Base-by-base conservation (phyloP, 2,329 filamentous ascomycete genomes). In the Neobulgaria alba region DNA sequence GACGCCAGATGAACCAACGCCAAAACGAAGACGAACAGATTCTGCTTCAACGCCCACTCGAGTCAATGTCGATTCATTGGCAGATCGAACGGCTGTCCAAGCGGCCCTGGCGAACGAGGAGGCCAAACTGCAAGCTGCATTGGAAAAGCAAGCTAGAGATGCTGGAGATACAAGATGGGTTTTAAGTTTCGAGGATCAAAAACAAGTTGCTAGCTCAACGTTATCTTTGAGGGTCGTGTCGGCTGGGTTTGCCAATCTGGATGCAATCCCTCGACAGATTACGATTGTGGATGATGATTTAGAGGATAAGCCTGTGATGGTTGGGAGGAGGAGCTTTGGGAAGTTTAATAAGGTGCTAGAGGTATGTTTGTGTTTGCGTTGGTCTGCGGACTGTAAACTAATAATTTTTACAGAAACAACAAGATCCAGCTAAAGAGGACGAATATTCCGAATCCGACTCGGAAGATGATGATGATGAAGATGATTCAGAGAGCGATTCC, bases 141-240 rank as follows among this genome's bases (percentile, higher is more conserved):
- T 85, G 10, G 74, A 79, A 45, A 73, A 72, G 52, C 75, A 78
- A 46, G 75, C 77, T 7, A 70, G 73, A 14, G 71, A 75, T 47
- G 64, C 74, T 32, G 77, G 79, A 38, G 85, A 89, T 59, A 82
- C 81, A 14, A 79, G 80, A 58, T 90, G 85, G 85, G 80, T 85
- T 14, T 64, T 89, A 41, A 78, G 77, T 46, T 70, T 76, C 38
- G 65, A 67, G 35, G 62, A 69, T 29, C 52, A 58, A 18, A 44
- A 52, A 20, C 39, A 39, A 54, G 59, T 17, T 43, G 48, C 15
- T 54, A 53, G 50, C 51, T 51, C 40, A 46, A 61, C 32, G 60
- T 66, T 42, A 55, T 46, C 64, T 18, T 57, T 75, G 39, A 69
- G 71, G 39, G 69, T 89, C 26, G 72, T 85, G 35, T 78, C 79